Evolutionary conservation across 108 stramenopile genomes (phyloP), one percentile per base, ranked within the genome.

Genomic region (Cyclotella choctawhatcheeana): DNA sequence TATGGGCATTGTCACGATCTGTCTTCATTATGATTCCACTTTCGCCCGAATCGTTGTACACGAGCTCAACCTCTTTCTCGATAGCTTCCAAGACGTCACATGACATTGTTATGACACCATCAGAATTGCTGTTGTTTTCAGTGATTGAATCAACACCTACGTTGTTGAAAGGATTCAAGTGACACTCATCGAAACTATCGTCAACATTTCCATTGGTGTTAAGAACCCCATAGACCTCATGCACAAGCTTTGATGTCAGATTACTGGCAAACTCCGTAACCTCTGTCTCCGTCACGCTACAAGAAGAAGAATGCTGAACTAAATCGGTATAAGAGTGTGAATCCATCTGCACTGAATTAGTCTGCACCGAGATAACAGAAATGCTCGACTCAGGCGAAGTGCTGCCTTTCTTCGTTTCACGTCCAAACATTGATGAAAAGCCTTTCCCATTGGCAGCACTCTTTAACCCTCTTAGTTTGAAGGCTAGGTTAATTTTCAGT

Each of bases 221-320:
- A 12, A 40, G 37, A 8, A 40, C 37, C 12, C 37, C 37, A n/a
- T n/a, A 14, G 30, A n/a, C 64, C 45, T 44, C 27, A 22, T 21
- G 33, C 40, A 47, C 32, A 3, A 53, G 53, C 35, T 34, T 25
- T 3, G 25, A 22, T 10, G 56, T 58, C 6, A 69, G 69, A 32
- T 69, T 69, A 48, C 44, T 69, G 5, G 8, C 16, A 48, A 30
- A 56, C 55, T 30, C 29, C 4, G 47, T 48, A 8, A 48, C 47
- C 37, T 55, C 55, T 2, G 55, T 50, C 24, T 58, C 69, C 5
- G 69, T 67, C 18, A 31, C 66, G 44, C 31, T 58, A 10, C 69
- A 56, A 21, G 69, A 69, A 45, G 30, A 51, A 30, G 50, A 51
- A 24, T 32, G 25, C 1, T 64, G 30, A 5, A 10, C 17, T 25